phyloP scores from a whole-genome alignment of 1,284 basidiomycete species.

The Peniophora sp. region DNA sequence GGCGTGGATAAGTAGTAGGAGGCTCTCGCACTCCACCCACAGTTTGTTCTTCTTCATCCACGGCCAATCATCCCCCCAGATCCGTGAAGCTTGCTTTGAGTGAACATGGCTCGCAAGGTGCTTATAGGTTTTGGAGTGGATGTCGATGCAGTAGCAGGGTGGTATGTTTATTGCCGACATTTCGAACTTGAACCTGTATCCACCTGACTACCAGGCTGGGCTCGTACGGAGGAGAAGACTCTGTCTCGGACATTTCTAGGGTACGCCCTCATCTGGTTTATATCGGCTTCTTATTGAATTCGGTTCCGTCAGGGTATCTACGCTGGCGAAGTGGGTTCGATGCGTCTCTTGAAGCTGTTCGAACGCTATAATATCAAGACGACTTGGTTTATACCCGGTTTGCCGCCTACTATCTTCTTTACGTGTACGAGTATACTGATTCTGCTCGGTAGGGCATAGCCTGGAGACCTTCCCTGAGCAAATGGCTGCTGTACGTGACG shows the following conservation, averaged over 20 bases:
- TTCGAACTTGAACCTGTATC: not conserved
- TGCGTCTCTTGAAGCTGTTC: constrained; percentile 64
- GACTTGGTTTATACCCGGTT: constrained; percentile 69
- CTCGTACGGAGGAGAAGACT: constrained; percentile 64
- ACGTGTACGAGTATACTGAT: not conserved
- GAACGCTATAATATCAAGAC: constrained; percentile 64
- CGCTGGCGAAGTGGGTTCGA: constrained; percentile 67
- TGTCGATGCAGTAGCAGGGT: constrained; percentile 26
- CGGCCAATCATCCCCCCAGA: too few species aligned
- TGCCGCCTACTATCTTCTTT: constrained; percentile 2
- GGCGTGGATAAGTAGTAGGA: not conserved
- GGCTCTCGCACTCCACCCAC: not conserved
- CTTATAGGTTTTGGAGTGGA: constrained; percentile 26
- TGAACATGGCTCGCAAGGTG: constrained; percentile 20
- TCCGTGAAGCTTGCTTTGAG: too few species aligned
- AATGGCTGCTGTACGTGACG: constrained; percentile 58
- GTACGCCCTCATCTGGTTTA: constrained; percentile 23
- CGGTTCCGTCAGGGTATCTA: constrained; percentile 44
- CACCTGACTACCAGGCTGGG: constrained; percentile 39
- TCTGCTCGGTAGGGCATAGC: constrained; percentile 43
- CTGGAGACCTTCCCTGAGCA: constrained; percentile 63
- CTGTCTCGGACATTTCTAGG: constrained; percentile 56
- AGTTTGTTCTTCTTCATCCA: too few species aligned
- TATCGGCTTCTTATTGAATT: not conserved
- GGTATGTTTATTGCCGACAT: constrained; percentile 11